Evolutionary conservation across 305 asterid genomes (phyloP), one percentile per base, ranked within the genome.

Genomic region (Rubia tinctorum): DNA sequence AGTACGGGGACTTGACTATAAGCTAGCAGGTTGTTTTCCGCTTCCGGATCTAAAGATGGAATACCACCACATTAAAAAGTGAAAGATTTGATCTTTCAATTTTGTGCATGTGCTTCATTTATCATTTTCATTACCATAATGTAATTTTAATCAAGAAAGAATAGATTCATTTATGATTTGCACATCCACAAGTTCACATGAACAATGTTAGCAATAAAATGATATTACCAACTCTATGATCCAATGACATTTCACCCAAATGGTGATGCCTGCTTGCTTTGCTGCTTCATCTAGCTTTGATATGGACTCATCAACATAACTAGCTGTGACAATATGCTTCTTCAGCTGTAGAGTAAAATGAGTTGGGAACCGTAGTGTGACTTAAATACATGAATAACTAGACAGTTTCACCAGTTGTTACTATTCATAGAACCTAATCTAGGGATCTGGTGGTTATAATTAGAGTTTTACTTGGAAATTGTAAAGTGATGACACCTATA

Each of bases 51-150:
- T n/a, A n/a, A n/a, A 64, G 99, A 85, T 69, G 99, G 99, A 72
- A 95, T 93, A 74, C 98, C 99, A 47, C 97, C 99, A 64, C 97
- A 95, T 68, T 92, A 91, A 75, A 98, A 95, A 83, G n/a, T 76
- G 76, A 95, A 95, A 58, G 99, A 92, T 87, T 81, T 95, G 73
- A 95, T 89, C 88, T 75, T 92, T 59, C 99, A 98, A 47, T 91
- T 91, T 76, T 88, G 84, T 62, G 14, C 67, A 23, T 82, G 98
- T 71, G 99, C 97, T 83, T 89, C 80, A 76, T 92, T 66, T 76
- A 95, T 90, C 93, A 95, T 92, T n/a, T 92, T 95, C 99, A 95
- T 95, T 53, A 98, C 98, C 97, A 95, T 88, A 98, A 95, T 90
- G 83, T 95, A 98, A 76, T 95, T 98, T 95, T 83, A 73, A 78